Base-by-base conservation (phyloP, 2,329 filamentous ascomycete genomes). In the Knufia fluminis region DNA sequence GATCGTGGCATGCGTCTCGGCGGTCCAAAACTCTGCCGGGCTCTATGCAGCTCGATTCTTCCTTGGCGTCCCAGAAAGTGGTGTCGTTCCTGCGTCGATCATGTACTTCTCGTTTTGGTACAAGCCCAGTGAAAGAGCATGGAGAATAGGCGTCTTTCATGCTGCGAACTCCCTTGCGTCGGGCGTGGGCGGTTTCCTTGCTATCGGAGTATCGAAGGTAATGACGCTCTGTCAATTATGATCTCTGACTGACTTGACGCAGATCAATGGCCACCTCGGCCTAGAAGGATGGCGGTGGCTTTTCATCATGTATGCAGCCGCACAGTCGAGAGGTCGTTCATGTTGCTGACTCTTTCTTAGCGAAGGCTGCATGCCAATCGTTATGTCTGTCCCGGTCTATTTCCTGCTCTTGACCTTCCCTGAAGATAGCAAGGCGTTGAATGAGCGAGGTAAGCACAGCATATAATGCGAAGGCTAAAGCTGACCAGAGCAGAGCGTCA, bases 101-200 rank as follows among this genome's bases (percentile, higher is more conserved):
- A 55, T 61, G 54, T 60, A 60, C 48, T 61, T 61, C 50, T 54
- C 50, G 23, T 58, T 60, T 26, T 57, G 59, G 50, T 60, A 61
- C 48, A 60, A 61, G 48, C 58, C 58, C 16, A 52, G 50, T 23
- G 58, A 60, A 39, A 38, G 58, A 44, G 58, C 58, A 6, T 53
- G 50, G 39, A 52, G 58, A 10, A 56, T 60, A 35, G 58, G 57
- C 20, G 39, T 60, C 31, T 59, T 60, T 40, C 52, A 60, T 47
- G 51, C 51, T 17, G 52, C 58, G 20, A 59, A 59, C 35, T 31
- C 58, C 1, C 44, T 60, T 16, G 58, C 58, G 4, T 50, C 49
- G n/a, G 58, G 45, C 17, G 51, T 55, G 14, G 53, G 52, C 14
- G 58, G 55, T 23, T 60, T 60, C 49, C 49, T 59, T 10, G 58